These are phyloP conservation scores for Hypoxylon sp. DNA, from an alignment of 2,329 filamentous ascomycete genomes.

Conservation along the genomic window DNA sequence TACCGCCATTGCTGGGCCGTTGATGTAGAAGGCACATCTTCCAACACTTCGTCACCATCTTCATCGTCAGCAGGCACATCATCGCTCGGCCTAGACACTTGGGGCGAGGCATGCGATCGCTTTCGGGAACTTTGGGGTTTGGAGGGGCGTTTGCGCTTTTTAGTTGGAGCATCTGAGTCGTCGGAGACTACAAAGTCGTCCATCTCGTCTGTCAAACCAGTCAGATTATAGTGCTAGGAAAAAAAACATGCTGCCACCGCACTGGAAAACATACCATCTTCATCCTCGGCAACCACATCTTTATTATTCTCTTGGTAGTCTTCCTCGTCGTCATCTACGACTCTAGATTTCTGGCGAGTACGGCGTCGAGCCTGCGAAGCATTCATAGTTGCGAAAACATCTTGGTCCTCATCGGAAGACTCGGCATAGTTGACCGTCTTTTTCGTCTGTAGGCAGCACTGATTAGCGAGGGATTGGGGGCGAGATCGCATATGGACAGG, in stretches of 20 bases:
- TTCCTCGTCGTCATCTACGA: conserved; percentile 73
- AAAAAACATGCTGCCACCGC: too few species aligned
- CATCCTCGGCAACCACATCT: conserved; percentile 67
- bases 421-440: conserved; percentile 82
- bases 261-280: conserved; percentile 61
- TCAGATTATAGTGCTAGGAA: conserved; percentile 21
- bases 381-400: conserved; percentile 65
- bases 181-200: conserved; percentile 90
- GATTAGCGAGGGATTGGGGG: not conserved
- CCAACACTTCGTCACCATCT: conserved; percentile 63
- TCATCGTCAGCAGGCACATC: conserved; percentile 52
- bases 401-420: conserved; percentile 81
- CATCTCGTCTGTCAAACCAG: conserved; percentile 65
- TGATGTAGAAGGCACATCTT: conserved; percentile 68
- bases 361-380: conserved; percentile 52
- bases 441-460: conserved; percentile 52
- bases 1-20: conserved; percentile 85
- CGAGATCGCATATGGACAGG: not conserved
- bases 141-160: conserved; percentile 77
- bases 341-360: conserved; percentile 62
- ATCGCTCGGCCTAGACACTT: conserved; percentile 48
- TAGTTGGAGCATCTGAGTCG: conserved; percentile 78
- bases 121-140: conserved; percentile 67
- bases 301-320: conserved; percentile 71
- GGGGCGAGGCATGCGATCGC: conserved; percentile 64